Evolutionary conservation across 2,329 filamentous ascomycete species (phyloP).

Genomic region (Ophiostoma himal-ulmi): DNA sequence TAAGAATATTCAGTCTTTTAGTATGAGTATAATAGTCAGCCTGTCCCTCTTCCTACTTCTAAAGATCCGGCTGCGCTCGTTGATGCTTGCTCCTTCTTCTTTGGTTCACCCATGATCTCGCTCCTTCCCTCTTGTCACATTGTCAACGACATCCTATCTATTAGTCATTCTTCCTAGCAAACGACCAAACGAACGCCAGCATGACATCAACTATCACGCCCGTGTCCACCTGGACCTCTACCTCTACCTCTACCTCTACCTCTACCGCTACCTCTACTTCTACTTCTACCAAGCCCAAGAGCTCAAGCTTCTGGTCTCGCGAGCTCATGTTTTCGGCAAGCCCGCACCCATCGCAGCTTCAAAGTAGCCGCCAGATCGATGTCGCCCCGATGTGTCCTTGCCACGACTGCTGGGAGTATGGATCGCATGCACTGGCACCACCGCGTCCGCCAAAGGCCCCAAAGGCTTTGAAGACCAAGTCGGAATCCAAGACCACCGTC

Average conservation of each 20-base stretch:
- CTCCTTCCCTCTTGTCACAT: background rate
- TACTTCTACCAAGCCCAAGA: background rate
- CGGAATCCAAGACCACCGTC: background rate
- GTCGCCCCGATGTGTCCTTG: conserved; percentile 25
- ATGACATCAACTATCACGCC: background rate
- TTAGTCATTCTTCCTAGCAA: background rate
- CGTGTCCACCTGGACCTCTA: background rate
- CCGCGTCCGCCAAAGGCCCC: conserved; percentile 14
- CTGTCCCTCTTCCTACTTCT: background rate
- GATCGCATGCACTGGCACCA: conserved; percentile 18
- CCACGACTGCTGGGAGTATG: conserved; percentile 24
- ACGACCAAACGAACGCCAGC: background rate
- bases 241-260: background rate
- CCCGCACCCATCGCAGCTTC: conserved; percentile 21
- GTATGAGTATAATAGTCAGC: background rate
- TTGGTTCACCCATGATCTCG: background rate
- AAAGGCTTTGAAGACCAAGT: conserved; percentile 2
- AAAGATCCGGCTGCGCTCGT: background rate
- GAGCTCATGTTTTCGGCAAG: conserved; percentile 13
- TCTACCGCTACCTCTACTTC: too few species aligned
- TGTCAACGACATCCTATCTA: background rate
- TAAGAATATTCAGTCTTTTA: too few species aligned
- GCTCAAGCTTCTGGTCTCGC: background rate
- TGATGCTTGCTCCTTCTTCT: background rate
- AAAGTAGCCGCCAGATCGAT: conserved; percentile 20